Percentiles rank a stretch among this genome's conserved stretches.
These are phyloP conservation scores for Leishmania aethiopica DNA, from an alignment of 208 protist species.

Conservation along the genomic window DNA sequence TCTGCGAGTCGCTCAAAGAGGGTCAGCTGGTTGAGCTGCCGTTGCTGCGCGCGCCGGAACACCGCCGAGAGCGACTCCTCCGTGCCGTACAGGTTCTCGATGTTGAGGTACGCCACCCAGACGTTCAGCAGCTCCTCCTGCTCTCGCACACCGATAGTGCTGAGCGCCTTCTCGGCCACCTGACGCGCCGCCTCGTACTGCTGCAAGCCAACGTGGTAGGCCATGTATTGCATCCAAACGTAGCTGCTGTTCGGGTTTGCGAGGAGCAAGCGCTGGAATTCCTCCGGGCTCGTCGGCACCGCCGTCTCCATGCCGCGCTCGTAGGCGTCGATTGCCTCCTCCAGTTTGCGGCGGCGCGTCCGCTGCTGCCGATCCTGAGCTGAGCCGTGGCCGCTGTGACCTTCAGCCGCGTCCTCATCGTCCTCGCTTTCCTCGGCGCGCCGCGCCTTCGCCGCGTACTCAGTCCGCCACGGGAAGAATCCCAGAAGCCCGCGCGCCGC, in stretches of 20 bases:
- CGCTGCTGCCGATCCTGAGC: constrained; percentile 26
- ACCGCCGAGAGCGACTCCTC: constrained; percentile 86
- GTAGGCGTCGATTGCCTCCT: constrained; percentile 88
- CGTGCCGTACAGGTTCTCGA: constrained; percentile 94
- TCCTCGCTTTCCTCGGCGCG: constrained; percentile 29
- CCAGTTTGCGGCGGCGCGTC: constrained; percentile 67
- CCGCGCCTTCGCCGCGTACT: constrained; percentile 20
- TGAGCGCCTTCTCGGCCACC: constrained; percentile 91
- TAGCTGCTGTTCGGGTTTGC: constrained; percentile 92
- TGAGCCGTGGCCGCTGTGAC: constrained; percentile 15
- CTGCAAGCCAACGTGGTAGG: constrained; percentile 79
- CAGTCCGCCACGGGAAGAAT: constrained; percentile 64
- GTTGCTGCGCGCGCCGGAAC: constrained; percentile 83
- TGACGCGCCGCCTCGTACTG: constrained; percentile 90
- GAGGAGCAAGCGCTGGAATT: constrained; percentile 91
- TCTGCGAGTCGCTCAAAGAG: constrained; percentile 89
- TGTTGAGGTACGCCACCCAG: constrained; percentile 94
- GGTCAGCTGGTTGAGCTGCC: constrained; percentile 52
- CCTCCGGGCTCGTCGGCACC: constrained; percentile 79
- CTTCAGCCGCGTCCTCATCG: constrained; percentile 29
- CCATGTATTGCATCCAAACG: constrained; percentile 95
- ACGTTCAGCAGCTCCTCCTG: constrained; percentile 91
- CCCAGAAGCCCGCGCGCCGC: constrained; percentile 53
- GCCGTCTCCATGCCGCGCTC: constrained; percentile 76
- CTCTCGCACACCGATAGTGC: constrained; percentile 86